Base-by-base conservation (phyloP, 164 flowering plant genomes). In the Vitis vinifera region DNA sequence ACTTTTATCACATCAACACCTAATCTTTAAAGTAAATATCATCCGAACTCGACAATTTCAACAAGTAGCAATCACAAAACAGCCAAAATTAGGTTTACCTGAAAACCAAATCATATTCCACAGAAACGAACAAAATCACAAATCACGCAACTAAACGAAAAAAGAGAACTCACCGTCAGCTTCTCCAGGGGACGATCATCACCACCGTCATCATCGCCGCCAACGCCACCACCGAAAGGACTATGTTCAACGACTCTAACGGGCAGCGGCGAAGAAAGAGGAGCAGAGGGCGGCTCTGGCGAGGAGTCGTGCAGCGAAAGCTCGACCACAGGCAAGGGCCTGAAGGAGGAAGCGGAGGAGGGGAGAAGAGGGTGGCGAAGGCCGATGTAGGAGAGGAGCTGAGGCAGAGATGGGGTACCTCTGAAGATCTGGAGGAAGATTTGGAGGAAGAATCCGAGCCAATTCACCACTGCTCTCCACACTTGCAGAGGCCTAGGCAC, bases 321-420 rank as follows among this genome's bases (percentile, higher is more conserved):
- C 49, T 78, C 81, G 59, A 62, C 66, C 16, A 56, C 69, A 8
- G 76, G 81, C 71, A 78, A 66, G 7, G 81, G 71, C 73, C 66
- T 72, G 67, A 72, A 75, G 9, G 78, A 57, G 49, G 67, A 68
- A 48, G 81, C 63, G 52, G 71, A 70, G 12, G 71, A 31, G 51
- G 75, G 55, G 62, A 48, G 61, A 48, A 62, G 63, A 56, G 63
- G 55, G 27, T 8, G 23, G 10, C 23, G 29, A 27, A 51, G 29
- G 29, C 73, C 65, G 14, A 74, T 37, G 65, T 58, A 64, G 15
- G 75, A 59, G 9, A 77, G 66, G 1, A 72, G 12, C 44, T 76
- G 78, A 23, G 78, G 12, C 37, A 66, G 29, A 19, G 70, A 69
- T 12, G 76, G 74, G 2, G 78, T 66, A 29, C 71, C 78, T 48